These are phyloP conservation scores for Spizellomyces punctatus DNA, from an alignment of 192 early-diverging fungal species.

Conservation along the genomic window DNA sequence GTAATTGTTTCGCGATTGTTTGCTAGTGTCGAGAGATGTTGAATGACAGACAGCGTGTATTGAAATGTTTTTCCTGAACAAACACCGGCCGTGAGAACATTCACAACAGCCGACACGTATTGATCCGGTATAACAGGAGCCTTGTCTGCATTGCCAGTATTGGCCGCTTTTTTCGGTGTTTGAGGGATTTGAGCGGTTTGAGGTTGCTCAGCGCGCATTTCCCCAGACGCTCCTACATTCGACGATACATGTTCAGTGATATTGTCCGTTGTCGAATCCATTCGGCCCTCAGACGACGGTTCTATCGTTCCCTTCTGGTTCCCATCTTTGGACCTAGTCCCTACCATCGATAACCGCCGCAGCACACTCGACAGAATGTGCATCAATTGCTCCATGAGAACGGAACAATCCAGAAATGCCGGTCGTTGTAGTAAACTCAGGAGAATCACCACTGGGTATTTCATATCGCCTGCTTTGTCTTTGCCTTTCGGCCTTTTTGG, in stretches of 20 bases:
- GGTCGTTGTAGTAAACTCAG: constrained; percentile 83
- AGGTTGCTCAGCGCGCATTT: neutral
- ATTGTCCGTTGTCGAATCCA: neutral
- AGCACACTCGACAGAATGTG: constrained; percentile 79
- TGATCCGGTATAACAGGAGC: constrained; percentile 81
- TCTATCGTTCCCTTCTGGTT: neutral
- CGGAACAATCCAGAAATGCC: constrained; percentile 76
- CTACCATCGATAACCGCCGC: constrained; percentile 64
- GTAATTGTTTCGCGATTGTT: constrained; percentile 68
- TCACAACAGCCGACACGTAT: constrained; percentile 81
- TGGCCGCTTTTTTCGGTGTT: constrained; percentile 24
- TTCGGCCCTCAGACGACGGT: neutral
- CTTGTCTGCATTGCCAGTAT: constrained; percentile 48
- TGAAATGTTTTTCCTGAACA: constrained; percentile 94
- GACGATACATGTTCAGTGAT: neutral
- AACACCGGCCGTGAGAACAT: constrained; percentile 87
- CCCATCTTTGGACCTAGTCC: constrained; percentile 15
- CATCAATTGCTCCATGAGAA: constrained; percentile 88
- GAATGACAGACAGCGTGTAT: constrained; percentile 86
- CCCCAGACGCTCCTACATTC: neutral
- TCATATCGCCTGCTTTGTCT: constrained; percentile 37
- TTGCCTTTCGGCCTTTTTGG: constrained; percentile 63
- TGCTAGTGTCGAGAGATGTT: constrained; percentile 73
- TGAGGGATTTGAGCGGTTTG: constrained; percentile 7
- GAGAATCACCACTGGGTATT: constrained; percentile 69